Evolutionary conservation across 108 stramenopile genomes (phyloP), one percentile per base, ranked within the genome.

Genomic region (Cyclostephanos invisitatus): DNA sequence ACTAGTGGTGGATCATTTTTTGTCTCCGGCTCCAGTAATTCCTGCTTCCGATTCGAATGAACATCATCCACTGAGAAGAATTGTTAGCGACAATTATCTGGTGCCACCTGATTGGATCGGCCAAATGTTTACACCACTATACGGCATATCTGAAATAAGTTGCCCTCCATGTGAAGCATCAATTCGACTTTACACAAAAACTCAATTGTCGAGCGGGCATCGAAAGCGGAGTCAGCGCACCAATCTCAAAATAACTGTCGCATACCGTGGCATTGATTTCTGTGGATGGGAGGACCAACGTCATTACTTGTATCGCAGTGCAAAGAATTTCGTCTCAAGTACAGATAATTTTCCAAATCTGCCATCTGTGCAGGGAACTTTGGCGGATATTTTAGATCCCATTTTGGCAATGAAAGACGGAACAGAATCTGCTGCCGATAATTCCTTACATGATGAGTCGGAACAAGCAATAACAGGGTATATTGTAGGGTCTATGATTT

Each of bases 221-320:
- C 15, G 60, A 48, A 62, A 48, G 56, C 62, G 75, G 29, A 54
- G 77, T 48, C 83, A 70, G 60, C 72, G 79, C 44, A 53, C 76
- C 44, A 82, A 77, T 77, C 85, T 88, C 27, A 82, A 77, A 54
- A n/a, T 92, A 2, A 69, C 65, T 12, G 38, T 92, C 2, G 87
- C 87, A 7, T 92, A 92, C 55, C 54, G 74, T n/a, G 91, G 91
- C 24, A 29, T n/a, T 18, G 75, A 77, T 36, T 92, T 92, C 75
- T 89, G 89, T 80, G 91, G 91, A 21, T 92, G 91, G 91, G 89
- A 92, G 63, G 89, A 73, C 11, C 91, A 92, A 79, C 44, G 72
- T 44, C 71, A 87, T 46, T 60, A 74, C 12, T 37, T 71, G 2
- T 71, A 78, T 60, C 69, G 69, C 3, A 70, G 50, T 46, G 37